Conservation (phyloP, 805 yeast genomes). For the Saturnispora kantuleensis region DNA sequence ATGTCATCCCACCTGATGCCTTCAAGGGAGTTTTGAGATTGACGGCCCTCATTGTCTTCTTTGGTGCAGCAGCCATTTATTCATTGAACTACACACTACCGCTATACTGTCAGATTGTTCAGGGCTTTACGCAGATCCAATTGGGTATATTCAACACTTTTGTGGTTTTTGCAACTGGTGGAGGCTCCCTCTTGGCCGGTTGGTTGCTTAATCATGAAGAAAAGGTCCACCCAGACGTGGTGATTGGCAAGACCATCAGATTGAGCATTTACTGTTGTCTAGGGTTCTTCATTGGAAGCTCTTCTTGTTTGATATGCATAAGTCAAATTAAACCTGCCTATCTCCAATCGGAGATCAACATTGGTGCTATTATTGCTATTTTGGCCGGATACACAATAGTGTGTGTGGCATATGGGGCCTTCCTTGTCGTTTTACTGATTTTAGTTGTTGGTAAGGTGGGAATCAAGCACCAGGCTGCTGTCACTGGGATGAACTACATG, state of each 20-base stretch:
- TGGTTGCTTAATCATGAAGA: constrained; percentile 22
- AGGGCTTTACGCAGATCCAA: constrained; percentile 28
- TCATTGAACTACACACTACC: constrained; percentile 31
- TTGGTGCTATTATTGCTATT: constrained; percentile 13
- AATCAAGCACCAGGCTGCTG: constrained; percentile 35
- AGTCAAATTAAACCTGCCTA: constrained; percentile 19
- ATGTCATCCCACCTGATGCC: constrained; percentile 31
- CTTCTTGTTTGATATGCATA: constrained; percentile 13
- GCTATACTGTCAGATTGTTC: constrained; percentile 35
- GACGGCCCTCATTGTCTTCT: constrained; percentile 29
- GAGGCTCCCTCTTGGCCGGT: constrained; percentile 33
- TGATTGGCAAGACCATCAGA: constrained; percentile 17
- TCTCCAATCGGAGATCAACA: constrained; percentile 11
- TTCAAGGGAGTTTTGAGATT: constrained; percentile 31
- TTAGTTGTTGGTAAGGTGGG: constrained; percentile 37
- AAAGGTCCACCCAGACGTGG: constrained; percentile 10
- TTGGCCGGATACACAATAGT: constrained; percentile 23
- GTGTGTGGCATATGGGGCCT: constrained; percentile 34
- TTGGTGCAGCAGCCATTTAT: constrained; percentile 30
- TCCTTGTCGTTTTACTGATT: constrained; percentile 30
- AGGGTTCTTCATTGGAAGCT: constrained; percentile 17
- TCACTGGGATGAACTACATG: constrained; percentile 39
- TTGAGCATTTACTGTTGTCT: constrained; percentile 18
- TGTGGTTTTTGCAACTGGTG: constrained; percentile 30
- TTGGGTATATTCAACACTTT: constrained; percentile 33